Conservation (phyloP, 2,329 filamentous ascomycete species). For the Xylariomycetidae sp. region DNA sequence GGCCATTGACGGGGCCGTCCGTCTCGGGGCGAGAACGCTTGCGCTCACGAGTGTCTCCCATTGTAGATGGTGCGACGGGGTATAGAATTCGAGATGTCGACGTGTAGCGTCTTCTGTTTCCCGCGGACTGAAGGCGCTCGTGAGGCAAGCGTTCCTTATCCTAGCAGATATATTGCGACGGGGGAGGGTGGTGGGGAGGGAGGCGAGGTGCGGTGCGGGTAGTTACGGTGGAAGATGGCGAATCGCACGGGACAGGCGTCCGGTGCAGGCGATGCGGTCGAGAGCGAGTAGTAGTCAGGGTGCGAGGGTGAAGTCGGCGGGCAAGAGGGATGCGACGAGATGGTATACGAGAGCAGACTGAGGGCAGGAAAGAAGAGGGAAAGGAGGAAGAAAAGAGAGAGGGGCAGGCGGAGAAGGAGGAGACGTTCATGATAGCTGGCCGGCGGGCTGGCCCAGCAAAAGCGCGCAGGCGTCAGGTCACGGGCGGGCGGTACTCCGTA, state of each 20-base stretch:
- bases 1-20: constrained; percentile 7
- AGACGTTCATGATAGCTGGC: too few relatives aligned
- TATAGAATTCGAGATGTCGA: constrained; percentile 3
- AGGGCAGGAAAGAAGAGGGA: constrained; percentile 1
- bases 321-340: background rate
- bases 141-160: constrained; percentile 21
- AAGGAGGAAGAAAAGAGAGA: background rate
- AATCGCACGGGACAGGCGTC: constrained; percentile 7
- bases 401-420: background rate
- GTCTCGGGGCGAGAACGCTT: constrained; percentile 14
- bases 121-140: constrained; percentile 7
- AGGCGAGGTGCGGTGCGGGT: constrained; percentile 6
- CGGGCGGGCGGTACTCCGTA: too few relatives aligned
- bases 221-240: constrained; percentile 9
- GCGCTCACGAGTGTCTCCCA: constrained; percentile 21
- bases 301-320: constrained; percentile 6
- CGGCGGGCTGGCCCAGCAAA: too few relatives aligned
- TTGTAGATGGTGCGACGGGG: constrained; percentile 12
- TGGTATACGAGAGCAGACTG: background rate
- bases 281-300: constrained; percentile 3
- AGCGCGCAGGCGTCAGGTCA: too few relatives aligned
- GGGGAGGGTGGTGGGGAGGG: too few relatives aligned
- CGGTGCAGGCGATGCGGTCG: too few relatives aligned
- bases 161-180: too few relatives aligned
- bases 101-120: too few relatives aligned